Conservation (phyloP, 1,284 basidiomycete species). For the Ganoderma resinaceum region DNA sequence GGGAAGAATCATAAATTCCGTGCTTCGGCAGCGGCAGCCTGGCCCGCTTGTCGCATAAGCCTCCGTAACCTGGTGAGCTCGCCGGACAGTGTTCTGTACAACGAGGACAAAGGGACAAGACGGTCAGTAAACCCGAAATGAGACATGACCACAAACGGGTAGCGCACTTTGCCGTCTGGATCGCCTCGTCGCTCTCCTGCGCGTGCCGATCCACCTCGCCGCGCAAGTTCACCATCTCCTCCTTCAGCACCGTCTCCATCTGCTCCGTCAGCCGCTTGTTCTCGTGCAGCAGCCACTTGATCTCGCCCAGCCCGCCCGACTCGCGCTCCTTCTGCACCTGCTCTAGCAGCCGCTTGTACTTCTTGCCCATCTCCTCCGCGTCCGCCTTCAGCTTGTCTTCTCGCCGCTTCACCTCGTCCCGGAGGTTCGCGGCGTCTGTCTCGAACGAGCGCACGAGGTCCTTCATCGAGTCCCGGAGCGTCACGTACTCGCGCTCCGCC, state of each 20-base stretch:
- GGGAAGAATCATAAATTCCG: conserved; percentile 11
- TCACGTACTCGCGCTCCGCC: conserved; percentile 80
- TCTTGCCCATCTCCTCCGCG: conserved; percentile 66
- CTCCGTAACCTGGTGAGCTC: conserved; percentile 72
- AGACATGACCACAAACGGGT: conserved; percentile 1
- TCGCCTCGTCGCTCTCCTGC: conserved; percentile 61
- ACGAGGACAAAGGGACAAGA: neutral
- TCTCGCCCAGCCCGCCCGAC: conserved; percentile 46
- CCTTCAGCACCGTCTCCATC: conserved; percentile 58
- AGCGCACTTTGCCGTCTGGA: conserved; percentile 66
- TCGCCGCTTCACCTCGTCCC: conserved; percentile 73
- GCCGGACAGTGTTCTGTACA: conserved; percentile 56
- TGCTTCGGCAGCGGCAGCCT: conserved; percentile 26
- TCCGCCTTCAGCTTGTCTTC: conserved; percentile 73
- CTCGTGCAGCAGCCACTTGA: conserved; percentile 49
- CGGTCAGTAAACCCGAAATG: conserved; percentile 9
- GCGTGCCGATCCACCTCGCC: conserved; percentile 60
- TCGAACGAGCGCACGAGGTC: conserved; percentile 74
- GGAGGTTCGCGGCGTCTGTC: conserved; percentile 66
- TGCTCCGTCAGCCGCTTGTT: conserved; percentile 51
- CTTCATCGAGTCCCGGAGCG: conserved; percentile 76
- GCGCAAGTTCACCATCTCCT: conserved; percentile 52
- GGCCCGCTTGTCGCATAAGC: conserved; percentile 59
- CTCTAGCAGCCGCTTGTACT: conserved; percentile 66
- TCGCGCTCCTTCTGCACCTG: conserved; percentile 61